phyloP scores from a whole-genome alignment of 2,329 filamentous ascomycete genomes.

The Fusarium sp. region DNA sequence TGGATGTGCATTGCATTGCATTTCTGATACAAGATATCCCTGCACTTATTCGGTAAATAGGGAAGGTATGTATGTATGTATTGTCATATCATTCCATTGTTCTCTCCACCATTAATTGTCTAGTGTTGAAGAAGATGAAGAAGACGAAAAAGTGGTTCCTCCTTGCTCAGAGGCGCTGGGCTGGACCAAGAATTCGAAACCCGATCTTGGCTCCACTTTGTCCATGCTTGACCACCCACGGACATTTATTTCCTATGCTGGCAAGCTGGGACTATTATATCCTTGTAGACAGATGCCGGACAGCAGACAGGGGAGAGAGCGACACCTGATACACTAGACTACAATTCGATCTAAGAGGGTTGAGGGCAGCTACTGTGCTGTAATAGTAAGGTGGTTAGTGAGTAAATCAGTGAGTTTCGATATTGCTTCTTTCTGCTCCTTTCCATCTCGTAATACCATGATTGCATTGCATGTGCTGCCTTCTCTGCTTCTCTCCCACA shows the following conservation, averaged over 20 bases:
- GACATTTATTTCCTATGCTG: no score
- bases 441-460: no score
- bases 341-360: neutral
- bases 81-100: conserved; percentile 1
- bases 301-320: conserved; percentile 27
- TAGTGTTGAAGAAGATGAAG: conserved; percentile 11
- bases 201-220: conserved; percentile 14
- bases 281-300: conserved; percentile 12
- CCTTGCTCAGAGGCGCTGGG: conserved; percentile 24
- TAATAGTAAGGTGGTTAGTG: neutral
- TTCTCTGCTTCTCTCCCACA: neutral
- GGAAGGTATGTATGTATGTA: conserved; percentile 6
- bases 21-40: neutral
- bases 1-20: neutral
- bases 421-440: no score
- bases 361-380: neutral
- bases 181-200: conserved; percentile 32
- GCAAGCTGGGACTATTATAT: no score
- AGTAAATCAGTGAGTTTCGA: no score
- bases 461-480: conserved; percentile 16
- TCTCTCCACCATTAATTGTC: neutral
- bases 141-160: conserved; percentile 29
- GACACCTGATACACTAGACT: conserved; percentile 40
- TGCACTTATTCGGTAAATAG: neutral
- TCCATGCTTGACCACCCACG: no score